Percentiles rank a stretch among this genome's conserved stretches.
These are phyloP conservation scores for Candida pseudoglaebosa DNA, from an alignment of 805 yeast species.

Conservation along the genomic window DNA sequence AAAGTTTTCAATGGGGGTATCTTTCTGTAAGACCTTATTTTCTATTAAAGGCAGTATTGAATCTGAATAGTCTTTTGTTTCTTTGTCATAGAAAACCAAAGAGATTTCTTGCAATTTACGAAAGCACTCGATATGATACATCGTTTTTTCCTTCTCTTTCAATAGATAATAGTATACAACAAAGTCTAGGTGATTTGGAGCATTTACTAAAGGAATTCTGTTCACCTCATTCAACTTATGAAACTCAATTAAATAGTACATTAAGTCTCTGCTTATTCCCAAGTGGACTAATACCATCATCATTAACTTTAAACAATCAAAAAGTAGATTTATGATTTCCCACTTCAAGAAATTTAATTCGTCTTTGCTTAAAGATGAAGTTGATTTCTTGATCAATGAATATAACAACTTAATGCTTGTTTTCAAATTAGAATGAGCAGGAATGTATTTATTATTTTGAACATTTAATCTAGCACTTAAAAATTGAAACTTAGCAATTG, in stretches of 20 bases:
- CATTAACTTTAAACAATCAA: constrained; percentile 35
- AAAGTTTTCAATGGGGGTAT: neutral
- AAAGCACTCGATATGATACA: neutral
- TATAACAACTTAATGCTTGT: constrained; percentile 49
- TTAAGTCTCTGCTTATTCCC: constrained; percentile 59
- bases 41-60: neutral
- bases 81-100: neutral
- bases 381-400: constrained; percentile 46
- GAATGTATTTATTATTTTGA: constrained; percentile 15
- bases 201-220: constrained; percentile 20
- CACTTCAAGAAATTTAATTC: constrained; percentile 28
- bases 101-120: neutral
- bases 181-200: constrained; percentile 11
- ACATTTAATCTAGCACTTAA: constrained; percentile 22
- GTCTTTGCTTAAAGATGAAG: constrained; percentile 14
- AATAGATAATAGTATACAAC: neutral
- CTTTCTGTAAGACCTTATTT: neutral
- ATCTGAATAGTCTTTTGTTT: neutral
- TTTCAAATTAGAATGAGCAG: constrained; percentile 39
- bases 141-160: neutral
- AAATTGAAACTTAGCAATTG: constrained; percentile 34
- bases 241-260: constrained; percentile 51
- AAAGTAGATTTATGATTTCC: constrained; percentile 30
- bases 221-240: constrained; percentile 29
- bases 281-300: constrained; percentile 39